These are phyloP conservation scores for Kuraishia ogatae DNA, from an alignment of 805 yeast genomes.

Conservation along the genomic window DNA sequence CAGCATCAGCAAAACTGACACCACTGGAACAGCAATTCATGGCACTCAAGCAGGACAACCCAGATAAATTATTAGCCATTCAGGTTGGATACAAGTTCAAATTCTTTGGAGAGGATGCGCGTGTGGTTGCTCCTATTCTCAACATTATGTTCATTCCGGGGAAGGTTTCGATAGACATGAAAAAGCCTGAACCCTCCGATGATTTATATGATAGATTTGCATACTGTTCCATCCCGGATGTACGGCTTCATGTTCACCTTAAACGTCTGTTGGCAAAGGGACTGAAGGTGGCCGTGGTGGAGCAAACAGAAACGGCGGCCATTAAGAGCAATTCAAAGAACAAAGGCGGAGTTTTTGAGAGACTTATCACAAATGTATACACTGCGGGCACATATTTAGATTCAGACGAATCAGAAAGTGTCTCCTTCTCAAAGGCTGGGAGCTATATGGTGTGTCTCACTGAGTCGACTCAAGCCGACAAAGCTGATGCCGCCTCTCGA, in stretches of 20 bases:
- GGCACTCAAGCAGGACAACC: slow-evolving; percentile 49
- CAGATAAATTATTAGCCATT: slow-evolving; percentile 66
- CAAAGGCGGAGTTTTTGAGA: slow-evolving; percentile 50
- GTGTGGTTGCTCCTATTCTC: slow-evolving; percentile 51
- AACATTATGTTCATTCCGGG: slow-evolving; percentile 73
- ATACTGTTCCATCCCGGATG: slow-evolving; percentile 79
- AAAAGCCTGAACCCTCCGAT: slow-evolving; percentile 25
- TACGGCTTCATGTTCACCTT: slow-evolving; percentile 64
- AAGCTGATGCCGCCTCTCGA: neutral
- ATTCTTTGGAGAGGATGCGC: slow-evolving; percentile 81
- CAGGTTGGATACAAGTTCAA: slow-evolving; percentile 92
- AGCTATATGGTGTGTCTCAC: slow-evolving; percentile 39
- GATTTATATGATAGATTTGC: slow-evolving; percentile 59
- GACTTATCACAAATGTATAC: slow-evolving; percentile 63
- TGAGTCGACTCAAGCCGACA: slow-evolving; percentile 13
- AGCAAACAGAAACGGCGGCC: slow-evolving; percentile 76
- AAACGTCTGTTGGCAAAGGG: slow-evolving; percentile 67
- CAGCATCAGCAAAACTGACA: slow-evolving; percentile 32
- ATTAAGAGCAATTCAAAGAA: slow-evolving; percentile 47
- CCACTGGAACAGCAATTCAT: slow-evolving; percentile 78
- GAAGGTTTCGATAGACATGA: slow-evolving; percentile 41
- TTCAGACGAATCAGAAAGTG: slow-evolving; percentile 25
- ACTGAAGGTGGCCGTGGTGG: slow-evolving; percentile 77
- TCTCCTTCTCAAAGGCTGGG: slow-evolving; percentile 20
- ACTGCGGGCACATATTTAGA: slow-evolving; percentile 82